Evolutionary conservation across 2,329 filamentous ascomycete species (phyloP).

Genomic region (Pseudogymnoascus sp.): DNA sequence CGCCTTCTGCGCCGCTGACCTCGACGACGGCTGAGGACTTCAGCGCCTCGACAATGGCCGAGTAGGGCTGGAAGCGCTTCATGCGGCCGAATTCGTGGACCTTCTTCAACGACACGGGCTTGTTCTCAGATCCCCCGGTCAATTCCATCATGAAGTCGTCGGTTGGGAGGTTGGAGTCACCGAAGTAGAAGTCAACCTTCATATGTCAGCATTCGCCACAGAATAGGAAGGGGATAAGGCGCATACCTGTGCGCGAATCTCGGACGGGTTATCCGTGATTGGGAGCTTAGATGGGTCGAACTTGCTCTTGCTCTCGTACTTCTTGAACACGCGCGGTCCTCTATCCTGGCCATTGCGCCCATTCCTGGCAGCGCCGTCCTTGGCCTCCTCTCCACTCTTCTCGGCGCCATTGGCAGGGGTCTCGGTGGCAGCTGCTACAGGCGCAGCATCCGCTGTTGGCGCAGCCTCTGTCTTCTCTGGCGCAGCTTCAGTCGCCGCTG

Average conservation of each 20-base stretch:
- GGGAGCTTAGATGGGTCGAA: slow-evolving; percentile 48
- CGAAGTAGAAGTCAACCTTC: slow-evolving; percentile 94
- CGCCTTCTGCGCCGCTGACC: slow-evolving; percentile 64
- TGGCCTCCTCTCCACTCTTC: slow-evolving; percentile 14
- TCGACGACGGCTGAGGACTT: slow-evolving; percentile 68
- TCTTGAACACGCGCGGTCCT: slow-evolving; percentile 22
- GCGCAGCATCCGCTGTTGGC: background rate
- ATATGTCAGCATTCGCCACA: background rate
- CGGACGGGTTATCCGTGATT: slow-evolving; percentile 53
- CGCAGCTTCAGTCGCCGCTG: slow-evolving; percentile 9
- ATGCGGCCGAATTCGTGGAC: slow-evolving; percentile 91
- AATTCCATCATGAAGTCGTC: slow-evolving; percentile 81
- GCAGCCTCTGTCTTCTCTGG: slow-evolving; percentile 14
- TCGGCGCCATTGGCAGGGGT: background rate
- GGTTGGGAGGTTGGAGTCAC: slow-evolving; percentile 78
- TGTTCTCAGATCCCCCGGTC: slow-evolving; percentile 73
- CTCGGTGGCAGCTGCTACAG: background rate
- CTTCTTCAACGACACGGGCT: slow-evolving; percentile 68
- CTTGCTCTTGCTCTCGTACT: slow-evolving; percentile 41
- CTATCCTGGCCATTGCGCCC: slow-evolving; percentile 9
- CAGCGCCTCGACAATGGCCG: slow-evolving; percentile 73
- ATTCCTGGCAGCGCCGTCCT: slow-evolving; percentile 14
- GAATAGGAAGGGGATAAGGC: slow-evolving; percentile 10
- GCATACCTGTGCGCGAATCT: slow-evolving; percentile 60
- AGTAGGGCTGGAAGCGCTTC: slow-evolving; percentile 86